Conservation (phyloP, 768 basidiomycete genomes). For the Leccinum barrowsii region DNA sequence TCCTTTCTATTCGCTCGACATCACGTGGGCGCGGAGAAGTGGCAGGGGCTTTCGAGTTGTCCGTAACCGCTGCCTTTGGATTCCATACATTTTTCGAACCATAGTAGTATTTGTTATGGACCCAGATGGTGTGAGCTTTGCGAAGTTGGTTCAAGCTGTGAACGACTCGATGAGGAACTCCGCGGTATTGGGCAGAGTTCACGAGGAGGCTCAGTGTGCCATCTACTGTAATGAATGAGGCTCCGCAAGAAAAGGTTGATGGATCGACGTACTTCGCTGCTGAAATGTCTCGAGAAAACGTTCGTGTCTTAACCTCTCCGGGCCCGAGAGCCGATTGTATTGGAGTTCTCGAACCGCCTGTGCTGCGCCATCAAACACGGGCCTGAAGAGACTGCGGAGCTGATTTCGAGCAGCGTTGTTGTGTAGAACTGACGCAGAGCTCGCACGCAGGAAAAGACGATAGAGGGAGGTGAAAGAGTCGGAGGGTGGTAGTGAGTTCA, state of each 20-base stretch:
- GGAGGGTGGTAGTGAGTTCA: constrained; percentile 24
- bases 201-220: constrained; percentile 59
- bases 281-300: constrained; percentile 55
- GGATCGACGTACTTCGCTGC: constrained; percentile 41
- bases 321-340: constrained; percentile 18
- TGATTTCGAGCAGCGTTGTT: constrained; percentile 41
- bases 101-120: constrained; percentile 18
- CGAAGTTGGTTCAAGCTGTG: constrained; percentile 45
- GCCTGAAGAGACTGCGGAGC: constrained; percentile 49
- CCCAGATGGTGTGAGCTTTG: constrained; percentile 25
- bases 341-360: constrained; percentile 41
- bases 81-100: constrained; percentile 35
- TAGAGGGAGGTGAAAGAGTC: constrained; percentile 52
- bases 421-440: constrained; percentile 57
- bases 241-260: neutral
- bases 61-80: constrained; percentile 30
- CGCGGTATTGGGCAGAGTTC: constrained; percentile 59
- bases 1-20: constrained; percentile 20
- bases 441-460: constrained; percentile 54
- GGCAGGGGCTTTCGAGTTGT: constrained; percentile 19
- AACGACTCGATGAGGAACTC: constrained; percentile 56
- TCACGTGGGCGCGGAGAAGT: constrained; percentile 9
- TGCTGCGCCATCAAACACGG: constrained; percentile 52
- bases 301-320: constrained; percentile 32
- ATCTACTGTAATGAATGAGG: constrained; percentile 51